Evolutionary conservation across 139 green algal species (phyloP).

Genomic region (Medakamo hakoo): DNA sequence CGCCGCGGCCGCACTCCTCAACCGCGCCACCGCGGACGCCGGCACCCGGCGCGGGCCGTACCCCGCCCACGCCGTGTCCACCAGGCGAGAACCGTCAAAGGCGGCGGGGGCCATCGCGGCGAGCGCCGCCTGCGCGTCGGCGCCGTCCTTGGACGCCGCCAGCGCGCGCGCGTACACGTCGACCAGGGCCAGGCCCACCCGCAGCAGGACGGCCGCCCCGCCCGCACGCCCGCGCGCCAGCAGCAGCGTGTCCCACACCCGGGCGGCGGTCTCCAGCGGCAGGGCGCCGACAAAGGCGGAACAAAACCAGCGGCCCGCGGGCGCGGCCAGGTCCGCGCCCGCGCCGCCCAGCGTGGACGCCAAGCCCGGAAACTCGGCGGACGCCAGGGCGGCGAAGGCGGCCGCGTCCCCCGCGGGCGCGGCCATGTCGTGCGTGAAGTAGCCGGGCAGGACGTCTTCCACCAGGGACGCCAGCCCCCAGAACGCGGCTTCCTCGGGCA

Average conservation of each 20-base stretch:
- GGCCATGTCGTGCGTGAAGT: conserved; percentile 67
- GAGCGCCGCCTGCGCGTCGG: conserved; percentile 34
- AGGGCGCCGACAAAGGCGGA: conserved; percentile 76
- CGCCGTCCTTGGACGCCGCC: conserved; percentile 22
- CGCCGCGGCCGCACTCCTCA: not conserved
- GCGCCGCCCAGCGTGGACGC: conserved; percentile 31
- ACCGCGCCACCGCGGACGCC: not conserved
- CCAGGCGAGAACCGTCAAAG: conserved; percentile 34
- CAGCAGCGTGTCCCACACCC: conserved; percentile 72
- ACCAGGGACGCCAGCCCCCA: conserved; percentile 54
- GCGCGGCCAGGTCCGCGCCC: conserved; percentile 38
- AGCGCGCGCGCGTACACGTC: conserved; percentile 53
- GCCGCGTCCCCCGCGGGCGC: conserved; percentile 54
- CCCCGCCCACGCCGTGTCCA: conserved; percentile 22
- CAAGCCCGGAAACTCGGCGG: conserved; percentile 35
- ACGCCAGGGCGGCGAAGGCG: conserved; percentile 41
- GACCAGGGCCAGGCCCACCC: conserved; percentile 47
- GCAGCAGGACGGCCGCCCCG: conserved; percentile 50
- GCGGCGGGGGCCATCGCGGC: conserved; percentile 42
- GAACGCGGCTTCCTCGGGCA: conserved; percentile 79
- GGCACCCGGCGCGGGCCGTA: not conserved
- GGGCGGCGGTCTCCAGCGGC: conserved; percentile 63
- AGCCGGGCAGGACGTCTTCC: conserved; percentile 57
- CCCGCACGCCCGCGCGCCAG: conserved; percentile 49
- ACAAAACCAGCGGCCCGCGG: conserved; percentile 62